Conservation (phyloP, 2,329 filamentous ascomycete species). For the Claviceps humidiphila region DNA sequence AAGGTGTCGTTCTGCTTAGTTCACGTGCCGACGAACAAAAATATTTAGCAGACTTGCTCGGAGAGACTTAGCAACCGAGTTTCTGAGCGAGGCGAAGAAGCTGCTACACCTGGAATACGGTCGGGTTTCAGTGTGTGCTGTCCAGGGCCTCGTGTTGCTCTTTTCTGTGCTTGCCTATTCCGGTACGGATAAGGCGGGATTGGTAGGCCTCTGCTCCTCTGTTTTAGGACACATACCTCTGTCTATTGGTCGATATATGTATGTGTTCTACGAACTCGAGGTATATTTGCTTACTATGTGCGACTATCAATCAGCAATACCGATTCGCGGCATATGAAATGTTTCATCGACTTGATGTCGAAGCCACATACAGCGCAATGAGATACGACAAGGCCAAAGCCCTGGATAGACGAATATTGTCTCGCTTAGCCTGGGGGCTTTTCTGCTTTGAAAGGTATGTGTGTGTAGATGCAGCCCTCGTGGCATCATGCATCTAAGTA, state of each 20-base stretch:
- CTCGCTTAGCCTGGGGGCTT: slow-evolving; percentile 9
- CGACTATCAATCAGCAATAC: slow-evolving; percentile 7
- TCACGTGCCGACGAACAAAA: slow-evolving; percentile 11
- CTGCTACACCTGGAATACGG: slow-evolving; percentile 11
- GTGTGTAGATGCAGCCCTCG: neutral
- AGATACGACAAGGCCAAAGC: neutral
- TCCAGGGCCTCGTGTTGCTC: slow-evolving; percentile 11
- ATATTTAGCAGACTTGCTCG: slow-evolving; percentile 5
- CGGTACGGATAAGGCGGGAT: slow-evolving; percentile 7
- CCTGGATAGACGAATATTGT: slow-evolving; percentile 4
- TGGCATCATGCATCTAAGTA: neutral
- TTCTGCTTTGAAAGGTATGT: slow-evolving; percentile 12
- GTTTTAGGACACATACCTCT: neutral
- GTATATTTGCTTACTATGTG: neutral
- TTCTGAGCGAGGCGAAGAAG: slow-evolving; percentile 13
- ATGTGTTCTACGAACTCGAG: neutral
- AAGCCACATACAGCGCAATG: slow-evolving; percentile 3
- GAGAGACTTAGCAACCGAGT: slow-evolving; percentile 9
- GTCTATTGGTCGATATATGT: too few species aligned
- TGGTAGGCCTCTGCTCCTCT: slow-evolving; percentile 3
- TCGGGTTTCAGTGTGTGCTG: slow-evolving; percentile 10
- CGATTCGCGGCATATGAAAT: slow-evolving; percentile 12
- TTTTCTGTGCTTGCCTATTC: slow-evolving; percentile 8
- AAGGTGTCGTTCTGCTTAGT: slow-evolving; percentile 3
- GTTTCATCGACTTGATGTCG: slow-evolving; percentile 7